Percentiles rank a stretch among this genome's conserved stretches.
These are phyloP conservation scores for Fragaria nilgerrensis DNA, from an alignment of 306 rosid species.

Conservation along the genomic window DNA sequence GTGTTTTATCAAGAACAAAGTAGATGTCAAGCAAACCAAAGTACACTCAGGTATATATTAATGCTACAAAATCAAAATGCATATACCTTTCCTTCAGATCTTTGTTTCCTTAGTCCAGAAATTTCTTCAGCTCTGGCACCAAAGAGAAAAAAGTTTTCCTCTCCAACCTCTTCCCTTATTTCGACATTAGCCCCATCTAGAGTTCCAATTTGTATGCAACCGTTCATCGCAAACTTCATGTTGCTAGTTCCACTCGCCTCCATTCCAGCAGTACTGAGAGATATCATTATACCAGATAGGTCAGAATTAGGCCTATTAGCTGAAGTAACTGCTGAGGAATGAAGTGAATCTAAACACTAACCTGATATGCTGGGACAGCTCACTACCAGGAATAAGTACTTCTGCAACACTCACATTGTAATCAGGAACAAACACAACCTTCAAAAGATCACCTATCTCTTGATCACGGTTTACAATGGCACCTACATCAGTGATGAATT, in stretches of 20 bases:
- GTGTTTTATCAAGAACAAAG: slow-evolving; percentile 22
- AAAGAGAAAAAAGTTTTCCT: slow-evolving; percentile 90
- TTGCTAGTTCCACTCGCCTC: slow-evolving; percentile 99
- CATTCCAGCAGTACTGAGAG: slow-evolving; percentile 94
- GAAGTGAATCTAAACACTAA: slow-evolving; percentile 7
- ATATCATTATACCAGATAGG: neutral
- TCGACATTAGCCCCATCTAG: slow-evolving; percentile 99
- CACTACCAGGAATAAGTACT: slow-evolving; percentile 92
- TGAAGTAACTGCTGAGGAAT: neutral
- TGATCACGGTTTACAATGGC: slow-evolving; percentile 82
- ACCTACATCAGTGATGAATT: slow-evolving; percentile 93
- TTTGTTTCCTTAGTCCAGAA: slow-evolving; percentile 79
- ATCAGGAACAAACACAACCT: slow-evolving; percentile 95
- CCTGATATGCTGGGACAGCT: slow-evolving; percentile 97
- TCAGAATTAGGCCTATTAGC: neutral
- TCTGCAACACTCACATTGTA: slow-evolving; percentile 97
- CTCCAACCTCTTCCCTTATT: slow-evolving; percentile 93
- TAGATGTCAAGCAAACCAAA: neutral
- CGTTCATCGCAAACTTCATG: slow-evolving; percentile 98
- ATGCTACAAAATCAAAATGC: neutral
- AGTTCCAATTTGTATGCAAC: slow-evolving; percentile 88
- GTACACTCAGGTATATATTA: neutral
- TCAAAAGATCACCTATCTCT: slow-evolving; percentile 88
- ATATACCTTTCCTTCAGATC: slow-evolving; percentile 90
- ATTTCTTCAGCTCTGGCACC: slow-evolving; percentile 94